These are phyloP conservation scores for Escallonia rubra DNA, from an alignment of 129 eudicot species.

Conservation along the genomic window DNA sequence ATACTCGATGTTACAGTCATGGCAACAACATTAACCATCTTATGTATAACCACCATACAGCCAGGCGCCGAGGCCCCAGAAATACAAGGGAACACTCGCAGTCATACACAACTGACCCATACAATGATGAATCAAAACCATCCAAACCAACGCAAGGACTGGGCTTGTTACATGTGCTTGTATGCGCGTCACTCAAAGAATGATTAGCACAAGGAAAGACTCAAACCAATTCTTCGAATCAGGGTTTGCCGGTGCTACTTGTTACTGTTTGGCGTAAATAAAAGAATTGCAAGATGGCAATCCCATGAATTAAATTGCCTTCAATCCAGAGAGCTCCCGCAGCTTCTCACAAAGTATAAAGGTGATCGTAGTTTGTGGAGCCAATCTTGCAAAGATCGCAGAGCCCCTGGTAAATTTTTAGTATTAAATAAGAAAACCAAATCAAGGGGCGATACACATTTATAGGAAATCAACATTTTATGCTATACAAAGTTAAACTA, in stretches of 20 bases:
- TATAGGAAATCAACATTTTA: too few species aligned
- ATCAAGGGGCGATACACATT: too few species aligned
- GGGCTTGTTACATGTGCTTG: too few species aligned
- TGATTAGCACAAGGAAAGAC: background rate
- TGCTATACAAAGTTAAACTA: too few species aligned
- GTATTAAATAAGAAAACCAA: too few species aligned
- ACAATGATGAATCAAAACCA: too few species aligned
- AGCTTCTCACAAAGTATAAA: conserved; percentile 84
- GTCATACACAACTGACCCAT: too few species aligned
- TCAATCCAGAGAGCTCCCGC: conserved; percentile 74
- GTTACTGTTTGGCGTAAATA: background rate
- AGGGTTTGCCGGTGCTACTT: conserved; percentile 12
- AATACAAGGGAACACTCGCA: too few species aligned
- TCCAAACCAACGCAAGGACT: too few species aligned
- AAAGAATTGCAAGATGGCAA: background rate
- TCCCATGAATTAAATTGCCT: conserved; percentile 47
- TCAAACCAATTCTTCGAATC: background rate
- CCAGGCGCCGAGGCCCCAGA: too few species aligned
- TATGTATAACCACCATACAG: background rate
- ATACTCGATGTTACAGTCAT: conserved; percentile 2
- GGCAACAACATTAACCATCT: background rate
- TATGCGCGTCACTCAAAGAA: background rate
- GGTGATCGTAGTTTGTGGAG: conserved; percentile 88
- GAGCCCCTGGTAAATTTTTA: conserved; percentile 56
- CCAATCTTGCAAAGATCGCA: conserved; percentile 83